Percentiles rank a stretch among this genome's conserved stretches.
Conservation (phyloP, 306 rosid species). For the Cucumis cinereus region DNA sequence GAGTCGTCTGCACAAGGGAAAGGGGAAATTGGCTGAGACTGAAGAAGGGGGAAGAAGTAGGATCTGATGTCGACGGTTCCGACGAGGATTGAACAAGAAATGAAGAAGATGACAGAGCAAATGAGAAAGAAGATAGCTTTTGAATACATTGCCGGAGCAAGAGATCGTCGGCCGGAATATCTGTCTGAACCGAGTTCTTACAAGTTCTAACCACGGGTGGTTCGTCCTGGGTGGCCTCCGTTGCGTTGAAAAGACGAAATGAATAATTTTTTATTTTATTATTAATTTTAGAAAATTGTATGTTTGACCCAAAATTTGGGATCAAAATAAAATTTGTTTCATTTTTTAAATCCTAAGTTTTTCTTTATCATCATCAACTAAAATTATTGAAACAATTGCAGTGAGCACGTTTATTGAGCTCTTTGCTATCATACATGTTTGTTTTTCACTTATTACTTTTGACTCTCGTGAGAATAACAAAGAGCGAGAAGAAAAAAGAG, state of each 20-base stretch:
- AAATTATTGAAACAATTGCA: no score
- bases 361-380: no score
- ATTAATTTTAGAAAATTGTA: no score
- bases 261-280: neutral
- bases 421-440: no score
- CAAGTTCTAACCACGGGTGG: neutral
- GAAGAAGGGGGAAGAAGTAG: constrained; percentile 44
- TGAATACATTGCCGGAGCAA: constrained; percentile 27
- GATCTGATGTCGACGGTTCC: constrained; percentile 55
- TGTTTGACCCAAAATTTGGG: no score
- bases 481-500: no score
- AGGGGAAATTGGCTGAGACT: constrained; percentile 16
- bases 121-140: constrained; percentile 34
- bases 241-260: neutral
- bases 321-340: no score
- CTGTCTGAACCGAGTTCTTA: neutral
- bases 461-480: no score
- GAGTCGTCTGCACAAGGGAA: constrained; percentile 23
- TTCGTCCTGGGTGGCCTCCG: neutral
- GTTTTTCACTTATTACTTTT: no score
- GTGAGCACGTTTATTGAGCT: no score
- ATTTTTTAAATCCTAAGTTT: no score
- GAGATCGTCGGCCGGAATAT: neutral
- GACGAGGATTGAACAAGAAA: constrained; percentile 50
- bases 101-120: constrained; percentile 33